A percentile compares a stretch with the other conserved stretches of the same genome.
Conservation (phyloP, 495 filamentous ascomycete species). For the Bacidia gigantensis region DNA sequence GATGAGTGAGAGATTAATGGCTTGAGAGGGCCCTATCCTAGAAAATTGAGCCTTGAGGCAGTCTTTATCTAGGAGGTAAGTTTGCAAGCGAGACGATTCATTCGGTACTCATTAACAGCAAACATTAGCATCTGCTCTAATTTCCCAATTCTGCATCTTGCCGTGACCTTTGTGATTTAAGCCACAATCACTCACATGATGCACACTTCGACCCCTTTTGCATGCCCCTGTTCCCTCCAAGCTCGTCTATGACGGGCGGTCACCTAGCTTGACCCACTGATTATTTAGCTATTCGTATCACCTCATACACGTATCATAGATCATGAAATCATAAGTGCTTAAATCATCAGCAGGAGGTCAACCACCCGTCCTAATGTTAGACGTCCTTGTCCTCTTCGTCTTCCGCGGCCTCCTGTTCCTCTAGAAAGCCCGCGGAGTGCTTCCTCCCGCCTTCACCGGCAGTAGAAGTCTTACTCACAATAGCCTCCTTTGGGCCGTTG, state of each 20-base stretch:
- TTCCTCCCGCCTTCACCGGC: constrained; percentile 31
- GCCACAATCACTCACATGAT: too few relatives aligned
- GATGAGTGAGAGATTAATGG: constrained; percentile 40
- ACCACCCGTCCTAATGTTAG: constrained; percentile 24
- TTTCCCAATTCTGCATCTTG: too few relatives aligned
- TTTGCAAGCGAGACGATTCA: too few relatives aligned
- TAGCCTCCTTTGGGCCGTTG: constrained; percentile 25
- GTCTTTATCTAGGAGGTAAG: too few relatives aligned
- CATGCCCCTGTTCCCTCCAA: too few relatives aligned
- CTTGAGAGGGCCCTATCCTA: too few relatives aligned
- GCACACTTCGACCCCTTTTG: too few relatives aligned
- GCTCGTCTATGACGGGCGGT: constrained; percentile 16
- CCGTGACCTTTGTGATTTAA: too few relatives aligned
- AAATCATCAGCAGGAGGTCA: constrained; percentile 25
- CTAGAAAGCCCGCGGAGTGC: constrained; percentile 24
- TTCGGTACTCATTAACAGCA: too few relatives aligned
- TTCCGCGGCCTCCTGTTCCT: constrained; percentile 31
- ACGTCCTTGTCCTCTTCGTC: constrained; percentile 43
- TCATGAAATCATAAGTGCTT: background rate
- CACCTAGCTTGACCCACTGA: constrained; percentile 34
- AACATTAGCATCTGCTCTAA: too few relatives aligned
- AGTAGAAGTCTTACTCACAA: constrained; percentile 22
- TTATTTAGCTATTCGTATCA: background rate
- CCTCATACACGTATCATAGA: constrained; percentile 9
- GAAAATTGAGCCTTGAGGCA: too few relatives aligned